Conservation (phyloP, 2,329 filamentous ascomycete species). For the Fonsecaea pedrosoi region DNA sequence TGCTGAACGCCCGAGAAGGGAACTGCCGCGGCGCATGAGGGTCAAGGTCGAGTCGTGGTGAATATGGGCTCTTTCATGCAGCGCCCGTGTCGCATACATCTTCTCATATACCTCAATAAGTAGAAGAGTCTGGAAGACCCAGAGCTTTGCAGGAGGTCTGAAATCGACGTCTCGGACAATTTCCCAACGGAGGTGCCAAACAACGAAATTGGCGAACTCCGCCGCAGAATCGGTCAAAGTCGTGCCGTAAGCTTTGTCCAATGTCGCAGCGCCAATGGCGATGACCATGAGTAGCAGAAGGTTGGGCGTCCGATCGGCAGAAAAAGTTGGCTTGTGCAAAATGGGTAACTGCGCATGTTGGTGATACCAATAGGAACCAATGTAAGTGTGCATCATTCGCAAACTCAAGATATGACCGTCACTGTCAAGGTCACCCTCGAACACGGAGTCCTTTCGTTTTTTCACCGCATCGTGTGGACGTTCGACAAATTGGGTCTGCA, state of each 20-base stretch:
- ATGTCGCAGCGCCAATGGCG: slow-evolving; percentile 85
- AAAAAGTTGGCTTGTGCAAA: slow-evolving; percentile 91
- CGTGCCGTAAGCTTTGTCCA: slow-evolving; percentile 80
- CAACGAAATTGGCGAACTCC: slow-evolving; percentile 85
- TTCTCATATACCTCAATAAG: slow-evolving; percentile 95
- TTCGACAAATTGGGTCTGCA: slow-evolving; percentile 81
- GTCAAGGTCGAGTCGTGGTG: slow-evolving; percentile 96
- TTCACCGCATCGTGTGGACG: slow-evolving; percentile 75
- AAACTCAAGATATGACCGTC: slow-evolving; percentile 73
- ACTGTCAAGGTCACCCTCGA: slow-evolving; percentile 76
- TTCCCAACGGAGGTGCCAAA: slow-evolving; percentile 93
- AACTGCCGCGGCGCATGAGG: slow-evolving; percentile 90
- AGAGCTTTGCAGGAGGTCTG: slow-evolving; percentile 88
- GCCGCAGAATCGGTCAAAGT: slow-evolving; percentile 77
- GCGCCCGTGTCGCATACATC: slow-evolving; percentile 89
- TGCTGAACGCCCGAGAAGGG: slow-evolving; percentile 82
- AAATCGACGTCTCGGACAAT: slow-evolving; percentile 92
- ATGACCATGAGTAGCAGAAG: slow-evolving; percentile 87
- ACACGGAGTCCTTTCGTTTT: slow-evolving; percentile 75
- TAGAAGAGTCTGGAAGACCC: slow-evolving; percentile 91
- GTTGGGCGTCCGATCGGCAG: slow-evolving; percentile 82
- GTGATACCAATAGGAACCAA: slow-evolving; percentile 91
- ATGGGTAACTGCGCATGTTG: slow-evolving; percentile 95
- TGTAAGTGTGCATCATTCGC: slow-evolving; percentile 95
- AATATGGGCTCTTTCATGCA: slow-evolving; percentile 94